These are phyloP conservation scores for Petunia hybrid DNA, from an alignment of 305 asterid species.

Conservation along the genomic window DNA sequence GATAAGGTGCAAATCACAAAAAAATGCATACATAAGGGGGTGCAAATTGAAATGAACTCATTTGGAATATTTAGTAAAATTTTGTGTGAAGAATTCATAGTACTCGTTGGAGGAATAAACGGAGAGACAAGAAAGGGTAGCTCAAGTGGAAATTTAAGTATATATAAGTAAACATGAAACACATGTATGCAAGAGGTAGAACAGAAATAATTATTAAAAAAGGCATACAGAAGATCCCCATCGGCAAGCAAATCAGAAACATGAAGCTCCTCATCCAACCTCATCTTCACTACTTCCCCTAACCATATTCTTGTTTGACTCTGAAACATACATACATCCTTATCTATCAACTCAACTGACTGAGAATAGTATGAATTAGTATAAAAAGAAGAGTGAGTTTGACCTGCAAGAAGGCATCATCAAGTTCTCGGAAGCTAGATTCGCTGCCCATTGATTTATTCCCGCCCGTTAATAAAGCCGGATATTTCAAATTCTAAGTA, in stretches of 20 bases:
- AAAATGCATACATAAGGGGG: too few relatives aligned
- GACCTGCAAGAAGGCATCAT: slow-evolving; percentile 90
- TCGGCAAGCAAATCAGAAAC: slow-evolving; percentile 89
- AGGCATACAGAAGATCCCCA: slow-evolving; percentile 86
- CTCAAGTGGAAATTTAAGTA: too few relatives aligned
- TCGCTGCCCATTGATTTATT: slow-evolving; percentile 51
- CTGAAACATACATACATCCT: slow-evolving; percentile 44
- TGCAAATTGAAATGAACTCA: too few relatives aligned
- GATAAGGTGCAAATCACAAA: too few relatives aligned
- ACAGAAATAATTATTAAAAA: not conserved
- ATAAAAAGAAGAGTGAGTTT: not conserved
- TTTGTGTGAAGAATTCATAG: too few relatives aligned
- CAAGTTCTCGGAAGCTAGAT: slow-evolving; percentile 82
- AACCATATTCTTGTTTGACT: slow-evolving; percentile 88
- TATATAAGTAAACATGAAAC: too few relatives aligned
- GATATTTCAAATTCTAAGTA: too few relatives aligned
- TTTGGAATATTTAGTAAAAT: too few relatives aligned
- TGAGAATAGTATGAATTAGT: not conserved
- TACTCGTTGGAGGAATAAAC: too few relatives aligned
- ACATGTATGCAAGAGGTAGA: too few relatives aligned
- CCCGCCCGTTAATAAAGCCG: too few relatives aligned
- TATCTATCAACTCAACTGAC: not conserved
- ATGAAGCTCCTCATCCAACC: slow-evolving; percentile 64
- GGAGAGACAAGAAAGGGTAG: too few relatives aligned
- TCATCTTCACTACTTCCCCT: slow-evolving; percentile 67